Evolutionary conservation across 805 yeast genomes (phyloP).

Genomic region (Saccharomycopsis microspora): DNA sequence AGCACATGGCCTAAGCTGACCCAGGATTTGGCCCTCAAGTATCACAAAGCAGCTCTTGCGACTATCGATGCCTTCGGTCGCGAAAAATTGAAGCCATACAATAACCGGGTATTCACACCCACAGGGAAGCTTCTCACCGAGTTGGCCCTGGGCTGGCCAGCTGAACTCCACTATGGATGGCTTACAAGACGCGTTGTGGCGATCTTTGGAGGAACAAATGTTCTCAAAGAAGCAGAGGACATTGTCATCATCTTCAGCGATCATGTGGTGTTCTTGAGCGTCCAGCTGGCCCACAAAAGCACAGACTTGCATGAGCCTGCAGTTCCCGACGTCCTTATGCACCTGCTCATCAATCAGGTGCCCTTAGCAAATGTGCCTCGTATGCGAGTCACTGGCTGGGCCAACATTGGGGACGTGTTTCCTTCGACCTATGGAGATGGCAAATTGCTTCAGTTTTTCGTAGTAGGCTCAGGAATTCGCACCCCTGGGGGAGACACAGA

Average conservation of each 20-base stretch:
- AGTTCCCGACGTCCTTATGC: constrained; percentile 76
- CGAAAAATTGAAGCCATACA: constrained; percentile 37
- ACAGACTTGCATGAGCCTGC: constrained; percentile 36
- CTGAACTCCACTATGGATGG: constrained; percentile 83
- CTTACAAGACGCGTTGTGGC: constrained; percentile 75
- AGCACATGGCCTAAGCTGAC: constrained; percentile 31
- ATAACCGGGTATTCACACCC: constrained; percentile 72
- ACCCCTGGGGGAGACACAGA: constrained; percentile 14
- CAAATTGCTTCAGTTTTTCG: constrained; percentile 18
- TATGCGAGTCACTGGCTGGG: constrained; percentile 60
- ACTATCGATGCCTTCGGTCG: constrained; percentile 78
- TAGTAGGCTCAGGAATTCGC: constrained; percentile 16
- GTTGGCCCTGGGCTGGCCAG: constrained; percentile 79
- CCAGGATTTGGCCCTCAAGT: constrained; percentile 24
- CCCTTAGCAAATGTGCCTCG: constrained; percentile 62
- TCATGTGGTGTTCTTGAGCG: constrained; percentile 51
- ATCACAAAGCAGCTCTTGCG: constrained; percentile 42
- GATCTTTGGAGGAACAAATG: constrained; percentile 39
- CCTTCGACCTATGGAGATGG: constrained; percentile 31
- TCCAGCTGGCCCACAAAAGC: constrained; percentile 26
- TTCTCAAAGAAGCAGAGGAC: constrained; percentile 27
- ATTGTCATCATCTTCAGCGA: constrained; percentile 76
- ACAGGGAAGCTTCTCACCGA: constrained; percentile 84
- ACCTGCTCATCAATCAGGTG: constrained; percentile 75
- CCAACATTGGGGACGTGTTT: constrained; percentile 43